Evolutionary conservation across 176 grass and related monocot species (phyloP).

Genomic region (Eremochloa ophiuroides): DNA sequence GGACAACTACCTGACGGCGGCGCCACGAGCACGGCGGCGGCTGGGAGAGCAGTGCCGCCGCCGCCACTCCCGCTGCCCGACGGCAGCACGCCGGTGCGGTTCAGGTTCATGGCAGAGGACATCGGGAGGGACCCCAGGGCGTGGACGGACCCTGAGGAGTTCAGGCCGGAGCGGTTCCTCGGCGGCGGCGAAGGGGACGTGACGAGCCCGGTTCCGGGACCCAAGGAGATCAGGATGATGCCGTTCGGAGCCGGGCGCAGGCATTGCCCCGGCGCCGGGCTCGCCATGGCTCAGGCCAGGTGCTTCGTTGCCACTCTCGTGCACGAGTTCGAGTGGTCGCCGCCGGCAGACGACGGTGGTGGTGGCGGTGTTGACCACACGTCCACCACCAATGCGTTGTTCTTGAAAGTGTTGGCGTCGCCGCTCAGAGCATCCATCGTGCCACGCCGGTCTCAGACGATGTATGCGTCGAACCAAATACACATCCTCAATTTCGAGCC

Average conservation of each 20-base stretch:
- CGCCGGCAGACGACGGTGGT: neutral
- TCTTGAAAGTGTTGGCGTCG: neutral
- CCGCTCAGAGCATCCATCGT: neutral
- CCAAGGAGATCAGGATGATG: conserved; percentile 17
- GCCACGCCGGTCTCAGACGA: neutral
- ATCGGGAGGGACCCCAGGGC: neutral
- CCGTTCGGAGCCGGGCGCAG: neutral
- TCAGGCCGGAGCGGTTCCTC: conserved; percentile 48
- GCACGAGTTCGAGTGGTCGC: conserved; percentile 13
- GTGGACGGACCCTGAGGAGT: neutral
- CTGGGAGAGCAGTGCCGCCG: no score
- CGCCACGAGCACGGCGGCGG: no score
- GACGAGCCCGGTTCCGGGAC: neutral
- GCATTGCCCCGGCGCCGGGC: neutral
- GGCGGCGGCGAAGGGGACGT: conserved; percentile 25
- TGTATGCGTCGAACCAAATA: no score
- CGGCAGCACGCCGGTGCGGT: neutral
- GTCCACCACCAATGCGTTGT: neutral
- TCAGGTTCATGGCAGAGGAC: neutral
- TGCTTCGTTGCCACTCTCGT: neutral
- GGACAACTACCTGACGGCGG: neutral
- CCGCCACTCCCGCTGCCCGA: neutral
- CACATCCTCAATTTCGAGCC: no score
- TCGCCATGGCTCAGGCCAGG: neutral
- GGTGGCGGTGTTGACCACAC: neutral